Evolutionary conservation across 2,329 filamentous ascomycete species (phyloP).

Genomic region (Capronia americana): DNA sequence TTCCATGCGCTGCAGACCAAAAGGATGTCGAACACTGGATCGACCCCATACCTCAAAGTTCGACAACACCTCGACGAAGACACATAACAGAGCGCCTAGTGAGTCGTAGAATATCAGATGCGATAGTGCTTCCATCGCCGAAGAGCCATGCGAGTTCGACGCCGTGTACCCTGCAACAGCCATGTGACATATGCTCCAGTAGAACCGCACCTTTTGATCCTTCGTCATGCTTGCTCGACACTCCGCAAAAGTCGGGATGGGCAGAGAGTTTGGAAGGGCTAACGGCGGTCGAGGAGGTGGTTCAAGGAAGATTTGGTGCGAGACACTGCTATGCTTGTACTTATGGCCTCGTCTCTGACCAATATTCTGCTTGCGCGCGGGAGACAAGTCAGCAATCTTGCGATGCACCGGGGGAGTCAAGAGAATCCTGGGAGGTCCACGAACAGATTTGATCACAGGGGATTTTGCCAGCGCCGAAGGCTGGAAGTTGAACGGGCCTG

Average conservation of each 20-base stretch:
- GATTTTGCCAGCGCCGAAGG: constrained; percentile 76
- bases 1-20: constrained; percentile 88
- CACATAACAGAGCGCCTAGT: constrained; percentile 86
- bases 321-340: constrained; percentile 97
- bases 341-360: constrained; percentile 93
- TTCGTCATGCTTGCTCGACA: constrained; percentile 87
- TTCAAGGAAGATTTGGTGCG: constrained; percentile 95
- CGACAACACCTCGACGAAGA: constrained; percentile 86
- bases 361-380: constrained; percentile 67
- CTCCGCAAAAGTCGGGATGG: constrained; percentile 86
- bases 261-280: constrained; percentile 87
- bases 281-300: constrained; percentile 84
- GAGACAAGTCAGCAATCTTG: constrained; percentile 37
- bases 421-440: constrained; percentile 42
- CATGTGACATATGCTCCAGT: constrained; percentile 90
- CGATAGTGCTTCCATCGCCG: constrained; percentile 89
- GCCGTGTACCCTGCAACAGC: constrained; percentile 83
- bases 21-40: constrained; percentile 90
- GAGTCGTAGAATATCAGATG: constrained; percentile 96
- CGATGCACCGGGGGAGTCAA: background rate
- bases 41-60: constrained; percentile 99
- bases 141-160: constrained; percentile 81
- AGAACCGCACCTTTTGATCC: constrained; percentile 80
- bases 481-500: constrained; percentile 87
- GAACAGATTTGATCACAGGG: constrained; percentile 75